phyloP scores from a whole-genome alignment of 345 rosid species.

The Balakata baccata region DNA sequence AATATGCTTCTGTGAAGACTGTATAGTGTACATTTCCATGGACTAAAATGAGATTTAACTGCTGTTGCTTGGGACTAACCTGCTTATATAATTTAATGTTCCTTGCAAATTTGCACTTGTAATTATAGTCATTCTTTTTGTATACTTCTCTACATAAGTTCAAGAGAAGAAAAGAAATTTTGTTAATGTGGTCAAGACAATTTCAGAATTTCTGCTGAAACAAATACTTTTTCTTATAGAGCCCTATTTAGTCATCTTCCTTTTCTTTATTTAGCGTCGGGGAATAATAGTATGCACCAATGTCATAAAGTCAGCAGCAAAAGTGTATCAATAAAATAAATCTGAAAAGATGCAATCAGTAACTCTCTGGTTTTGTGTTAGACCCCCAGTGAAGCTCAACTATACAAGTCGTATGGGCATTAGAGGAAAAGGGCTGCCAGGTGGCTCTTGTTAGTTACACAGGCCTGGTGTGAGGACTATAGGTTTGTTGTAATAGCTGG shows the following conservation, averaged over 20 bases:
- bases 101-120: slow-evolving; percentile 31
- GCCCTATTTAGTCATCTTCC: neutral
- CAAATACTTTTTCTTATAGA: slow-evolving; percentile 16
- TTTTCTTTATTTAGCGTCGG: too few species aligned
- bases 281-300: too few species aligned
- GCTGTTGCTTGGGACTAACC: slow-evolving; percentile 21
- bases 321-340: too few species aligned
- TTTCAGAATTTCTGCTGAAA: slow-evolving; percentile 12
- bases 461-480: too few species aligned
- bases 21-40: slow-evolving; percentile 37
- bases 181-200: slow-evolving; percentile 17
- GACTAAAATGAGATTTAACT: slow-evolving; percentile 26
- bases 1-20: slow-evolving; percentile 29
- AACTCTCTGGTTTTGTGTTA: too few species aligned
- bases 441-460: too few species aligned
- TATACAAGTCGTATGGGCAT: too few species aligned
- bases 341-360: too few species aligned
- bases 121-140: slow-evolving; percentile 45
- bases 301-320: too few species aligned
- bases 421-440: too few species aligned
- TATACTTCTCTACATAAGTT: slow-evolving; percentile 27
- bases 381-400: too few species aligned
- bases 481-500: too few species aligned
- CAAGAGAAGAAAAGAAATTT: slow-evolving; percentile 24
- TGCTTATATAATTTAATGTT: slow-evolving; percentile 28